A percentile compares a stretch with the other conserved stretches of the same genome.
Conservation (phyloP, 1,284 basidiomycete species). For the Fomitopsis pinicola region DNA sequence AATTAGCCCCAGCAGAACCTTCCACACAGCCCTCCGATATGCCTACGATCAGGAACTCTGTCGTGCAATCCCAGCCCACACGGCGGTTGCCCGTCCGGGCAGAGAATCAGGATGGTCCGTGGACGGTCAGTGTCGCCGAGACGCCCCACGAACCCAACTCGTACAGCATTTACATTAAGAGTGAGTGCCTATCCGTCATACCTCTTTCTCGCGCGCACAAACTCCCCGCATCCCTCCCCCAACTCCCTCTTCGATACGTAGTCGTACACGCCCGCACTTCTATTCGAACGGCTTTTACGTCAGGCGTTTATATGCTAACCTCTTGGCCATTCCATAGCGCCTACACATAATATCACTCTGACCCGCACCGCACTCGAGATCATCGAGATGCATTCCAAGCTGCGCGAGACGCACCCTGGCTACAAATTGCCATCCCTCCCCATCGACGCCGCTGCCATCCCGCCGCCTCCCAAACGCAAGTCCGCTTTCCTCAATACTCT, state of each 20-base stretch:
- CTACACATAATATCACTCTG: slow-evolving; percentile 85
- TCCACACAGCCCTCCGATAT: slow-evolving; percentile 29
- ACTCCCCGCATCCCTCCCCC: not conserved
- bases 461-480: slow-evolving; percentile 64
- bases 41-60: slow-evolving; percentile 25
- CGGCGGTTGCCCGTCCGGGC: slow-evolving; percentile 26
- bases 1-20: slow-evolving; percentile 18
- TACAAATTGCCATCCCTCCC: slow-evolving; percentile 58
- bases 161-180: slow-evolving; percentile 45
- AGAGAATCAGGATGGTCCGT: slow-evolving; percentile 43
- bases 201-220: not conserved
- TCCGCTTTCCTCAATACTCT: slow-evolving; percentile 79
- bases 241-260: not conserved
- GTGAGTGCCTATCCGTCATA: slow-evolving; percentile 28
- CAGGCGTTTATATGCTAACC: slow-evolving; percentile 9
- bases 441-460: slow-evolving; percentile 47
- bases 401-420: slow-evolving; percentile 51
- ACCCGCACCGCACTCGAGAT: slow-evolving; percentile 74
- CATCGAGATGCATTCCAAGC: slow-evolving; percentile 72
- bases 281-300: slow-evolving; percentile 12
- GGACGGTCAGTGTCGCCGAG: slow-evolving; percentile 51
- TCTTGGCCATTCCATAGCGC: slow-evolving; percentile 46
- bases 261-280: not conserved
- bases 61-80: slow-evolving; percentile 27
- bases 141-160: slow-evolving; percentile 35